phyloP scores from a whole-genome alignment of 257 asterid genomes.

The Solanum rostratum region DNA sequence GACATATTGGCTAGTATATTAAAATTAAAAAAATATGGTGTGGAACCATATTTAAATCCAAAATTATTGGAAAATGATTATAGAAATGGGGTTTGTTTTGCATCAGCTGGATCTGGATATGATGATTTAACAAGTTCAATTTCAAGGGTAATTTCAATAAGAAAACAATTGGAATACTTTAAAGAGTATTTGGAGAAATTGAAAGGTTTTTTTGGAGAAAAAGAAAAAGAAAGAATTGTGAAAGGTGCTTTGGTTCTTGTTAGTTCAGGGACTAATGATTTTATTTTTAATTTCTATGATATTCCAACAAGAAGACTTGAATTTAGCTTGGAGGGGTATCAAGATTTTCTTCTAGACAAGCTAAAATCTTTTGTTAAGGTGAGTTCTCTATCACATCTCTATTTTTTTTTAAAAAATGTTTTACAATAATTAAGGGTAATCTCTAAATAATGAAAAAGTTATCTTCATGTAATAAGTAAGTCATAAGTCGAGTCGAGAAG shows the following conservation, averaged over 20 bases:
- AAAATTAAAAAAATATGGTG: neutral
- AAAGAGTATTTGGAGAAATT: neutral
- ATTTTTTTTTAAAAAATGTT: too few relatives aligned
- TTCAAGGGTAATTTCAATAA: neutral
- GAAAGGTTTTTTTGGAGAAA: neutral
- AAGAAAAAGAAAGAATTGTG: neutral
- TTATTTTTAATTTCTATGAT: neutral
- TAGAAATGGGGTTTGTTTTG: neutral
- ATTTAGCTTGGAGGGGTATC: neutral
- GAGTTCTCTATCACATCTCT: neutral
- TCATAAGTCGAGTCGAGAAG: too few relatives aligned
- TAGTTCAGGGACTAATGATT: constrained; percentile 1
- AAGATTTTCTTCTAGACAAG: neutral
- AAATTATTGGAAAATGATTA: neutral
- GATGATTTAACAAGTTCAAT: neutral
- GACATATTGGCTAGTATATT: neutral
- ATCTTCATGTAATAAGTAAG: too few relatives aligned
- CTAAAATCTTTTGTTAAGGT: neutral
- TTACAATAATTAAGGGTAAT: too few relatives aligned
- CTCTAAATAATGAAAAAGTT: too few relatives aligned
- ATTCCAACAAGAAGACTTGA: neutral
- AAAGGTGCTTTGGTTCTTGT: neutral
- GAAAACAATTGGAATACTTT: neutral
- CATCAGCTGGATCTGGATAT: neutral
- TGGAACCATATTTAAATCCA: neutral